phyloP scores from a whole-genome alignment of 768 basidiomycete genomes.

The Xerocomellus chrysenteron region DNA sequence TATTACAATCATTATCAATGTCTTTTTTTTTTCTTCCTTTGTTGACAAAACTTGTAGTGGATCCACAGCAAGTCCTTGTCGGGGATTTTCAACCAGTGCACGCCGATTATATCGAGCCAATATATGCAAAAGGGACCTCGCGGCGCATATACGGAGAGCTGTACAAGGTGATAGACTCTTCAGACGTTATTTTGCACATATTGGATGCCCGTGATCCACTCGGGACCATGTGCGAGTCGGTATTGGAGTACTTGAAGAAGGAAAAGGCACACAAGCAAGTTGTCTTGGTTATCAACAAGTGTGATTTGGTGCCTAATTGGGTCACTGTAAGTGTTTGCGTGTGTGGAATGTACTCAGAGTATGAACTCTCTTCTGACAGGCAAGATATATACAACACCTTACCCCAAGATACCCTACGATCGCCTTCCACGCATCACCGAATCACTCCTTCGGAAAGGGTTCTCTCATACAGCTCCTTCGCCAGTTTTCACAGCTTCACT shows the following conservation, averaged over 20 bases:
- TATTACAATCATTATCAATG: conserved; percentile 19
- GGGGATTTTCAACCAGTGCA: conserved; percentile 57
- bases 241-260: conserved; percentile 89
- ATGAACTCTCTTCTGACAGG: conserved; percentile 44
- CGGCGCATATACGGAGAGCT: conserved; percentile 95
- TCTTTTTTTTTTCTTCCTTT: neutral
- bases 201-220: conserved; percentile 94
- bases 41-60: conserved; percentile 10
- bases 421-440: conserved; percentile 98
- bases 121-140: conserved; percentile 94
- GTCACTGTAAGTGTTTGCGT: conserved; percentile 71
- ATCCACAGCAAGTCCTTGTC: conserved; percentile 6
- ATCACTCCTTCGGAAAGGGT: conserved; percentile 98
- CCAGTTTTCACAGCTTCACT: conserved; percentile 95
- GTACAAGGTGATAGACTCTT: conserved; percentile 99
- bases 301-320: conserved; percentile 98
- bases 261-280: conserved; percentile 98
- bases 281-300: conserved; percentile 96
- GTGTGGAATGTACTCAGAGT: neutral
- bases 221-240: conserved; percentile 92
- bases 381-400: conserved; percentile 93
- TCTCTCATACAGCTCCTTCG: conserved; percentile 95
- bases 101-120: conserved; percentile 83
- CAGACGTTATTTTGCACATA: conserved; percentile 93
- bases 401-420: conserved; percentile 95